A percentile compares a stretch with the other conserved stretches of the same genome.
These are phyloP conservation scores for Boehmeria nivea DNA, from an alignment of 306 rosid species.

Conservation along the genomic window DNA sequence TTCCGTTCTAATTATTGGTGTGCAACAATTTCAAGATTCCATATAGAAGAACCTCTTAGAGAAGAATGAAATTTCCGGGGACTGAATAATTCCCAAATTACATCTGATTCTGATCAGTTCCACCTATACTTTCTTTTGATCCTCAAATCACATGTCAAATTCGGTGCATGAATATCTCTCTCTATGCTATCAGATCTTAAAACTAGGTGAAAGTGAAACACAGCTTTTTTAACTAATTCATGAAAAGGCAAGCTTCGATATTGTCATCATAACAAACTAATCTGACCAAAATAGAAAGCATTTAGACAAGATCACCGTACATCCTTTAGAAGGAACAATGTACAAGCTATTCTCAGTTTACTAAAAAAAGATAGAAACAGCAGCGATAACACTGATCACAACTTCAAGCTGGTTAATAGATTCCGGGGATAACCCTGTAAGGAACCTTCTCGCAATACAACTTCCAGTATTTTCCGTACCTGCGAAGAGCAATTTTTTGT, in stretches of 20 bases:
- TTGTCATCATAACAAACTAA: background rate
- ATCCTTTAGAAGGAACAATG: background rate
- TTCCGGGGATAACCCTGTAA: conserved; percentile 73
- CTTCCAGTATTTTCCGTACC: conserved; percentile 96
- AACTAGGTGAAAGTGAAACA: background rate
- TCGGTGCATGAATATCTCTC: too few relatives aligned
- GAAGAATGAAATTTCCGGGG: too few relatives aligned
- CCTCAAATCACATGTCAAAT: too few relatives aligned
- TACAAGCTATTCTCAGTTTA: background rate
- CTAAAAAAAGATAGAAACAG: background rate
- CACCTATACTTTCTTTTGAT: too few relatives aligned
- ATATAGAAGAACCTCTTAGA: too few relatives aligned
- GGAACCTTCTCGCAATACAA: conserved; percentile 76
- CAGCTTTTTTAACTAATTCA: background rate
- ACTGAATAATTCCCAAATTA: too few relatives aligned
- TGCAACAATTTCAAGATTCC: too few relatives aligned
- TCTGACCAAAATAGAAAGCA: background rate
- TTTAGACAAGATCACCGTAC: background rate
- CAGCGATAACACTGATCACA: background rate
- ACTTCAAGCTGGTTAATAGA: conserved; percentile 38
- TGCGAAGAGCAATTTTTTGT: conserved; percentile 35
- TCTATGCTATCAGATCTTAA: too few relatives aligned
- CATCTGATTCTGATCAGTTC: too few relatives aligned
- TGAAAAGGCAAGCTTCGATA: background rate
- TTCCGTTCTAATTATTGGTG: too few relatives aligned